Evolutionary conservation across 352 stramenopile species (phyloP).

Genomic region (Pythium coloratum): DNA sequence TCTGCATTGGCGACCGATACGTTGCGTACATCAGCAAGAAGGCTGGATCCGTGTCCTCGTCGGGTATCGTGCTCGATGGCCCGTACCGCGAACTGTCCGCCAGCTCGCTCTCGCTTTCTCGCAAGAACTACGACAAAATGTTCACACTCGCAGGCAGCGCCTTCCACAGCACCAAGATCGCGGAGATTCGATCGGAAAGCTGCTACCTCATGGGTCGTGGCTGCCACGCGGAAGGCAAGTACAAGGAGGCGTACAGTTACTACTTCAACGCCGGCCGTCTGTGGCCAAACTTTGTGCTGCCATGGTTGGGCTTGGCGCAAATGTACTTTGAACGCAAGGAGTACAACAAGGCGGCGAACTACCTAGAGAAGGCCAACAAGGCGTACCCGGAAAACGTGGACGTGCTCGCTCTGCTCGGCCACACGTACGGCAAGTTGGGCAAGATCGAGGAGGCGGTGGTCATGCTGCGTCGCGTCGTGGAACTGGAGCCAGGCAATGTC

Average conservation of each 20-base stretch:
- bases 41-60: conserved; percentile 58
- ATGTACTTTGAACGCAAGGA: conserved; percentile 91
- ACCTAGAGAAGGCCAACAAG: conserved; percentile 89
- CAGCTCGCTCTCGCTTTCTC: conserved; percentile 58
- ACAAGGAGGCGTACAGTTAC: conserved; percentile 95
- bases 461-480: conserved; percentile 78
- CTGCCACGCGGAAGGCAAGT: conserved; percentile 93
- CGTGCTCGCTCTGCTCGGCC: conserved; percentile 75
- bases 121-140: conserved; percentile 92
- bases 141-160: conserved; percentile 86
- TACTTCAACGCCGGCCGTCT: conserved; percentile 93
- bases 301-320: conserved; percentile 85
- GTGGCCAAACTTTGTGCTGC: conserved; percentile 86
- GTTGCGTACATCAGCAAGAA: conserved; percentile 85
- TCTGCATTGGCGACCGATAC: conserved; percentile 93
- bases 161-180: conserved; percentile 88
- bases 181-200: conserved; percentile 94
- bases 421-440: conserved; percentile 80
- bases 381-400: conserved; percentile 88
- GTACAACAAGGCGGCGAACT: conserved; percentile 77
- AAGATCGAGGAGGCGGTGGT: conserved; percentile 83
- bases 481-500: conserved; percentile 84
- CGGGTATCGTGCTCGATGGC: conserved; percentile 69
- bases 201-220: conserved; percentile 96
- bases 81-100: conserved; percentile 79